Percentiles rank a stretch among this genome's conserved stretches.
Evolutionary conservation across 768 basidiomycete species (phyloP).

Genomic region (Fomitopsis pulvina): DNA sequence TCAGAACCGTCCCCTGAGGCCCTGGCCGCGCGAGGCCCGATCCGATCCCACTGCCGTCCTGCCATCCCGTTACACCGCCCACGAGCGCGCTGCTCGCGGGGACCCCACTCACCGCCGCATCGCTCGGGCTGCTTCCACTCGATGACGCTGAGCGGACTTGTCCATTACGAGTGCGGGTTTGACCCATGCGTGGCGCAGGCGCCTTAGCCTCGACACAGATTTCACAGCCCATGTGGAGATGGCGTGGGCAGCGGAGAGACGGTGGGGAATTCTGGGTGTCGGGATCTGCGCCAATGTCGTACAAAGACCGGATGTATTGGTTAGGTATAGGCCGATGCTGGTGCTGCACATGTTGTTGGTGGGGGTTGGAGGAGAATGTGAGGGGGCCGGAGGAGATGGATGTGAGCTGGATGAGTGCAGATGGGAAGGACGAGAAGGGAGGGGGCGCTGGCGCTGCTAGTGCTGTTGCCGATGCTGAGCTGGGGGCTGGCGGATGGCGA

Average conservation of each 20-base stretch:
- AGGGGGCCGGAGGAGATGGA: slow-evolving; percentile 1
- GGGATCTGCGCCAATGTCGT: slow-evolving; percentile 56
- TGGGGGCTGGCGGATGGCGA: slow-evolving; percentile 5
- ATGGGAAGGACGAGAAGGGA: neutral
- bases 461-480: slow-evolving; percentile 6
- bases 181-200: slow-evolving; percentile 16
- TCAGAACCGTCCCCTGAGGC: slow-evolving; percentile 48
- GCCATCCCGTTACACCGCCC: slow-evolving; percentile 64
- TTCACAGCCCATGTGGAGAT: slow-evolving; percentile 66
- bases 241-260: slow-evolving; percentile 61
- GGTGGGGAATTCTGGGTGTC: slow-evolving; percentile 57
- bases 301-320: slow-evolving; percentile 43
- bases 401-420: slow-evolving; percentile 5
- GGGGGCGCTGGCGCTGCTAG: slow-evolving; percentile 12
- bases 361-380: slow-evolving; percentile 10
- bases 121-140: slow-evolving; percentile 19
- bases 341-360: slow-evolving; percentile 1
- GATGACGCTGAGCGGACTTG: slow-evolving; percentile 17
- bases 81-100: slow-evolving; percentile 19
- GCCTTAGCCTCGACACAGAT: slow-evolving; percentile 65
- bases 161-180: slow-evolving; percentile 5
- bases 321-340: slow-evolving; percentile 16
- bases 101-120: slow-evolving; percentile 3
- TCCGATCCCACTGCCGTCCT: slow-evolving; percentile 69
- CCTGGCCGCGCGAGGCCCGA: slow-evolving; percentile 58